These are phyloP conservation scores for Psidium friedrichsthalianum DNA, from an alignment of 345 rosid species.

Conservation along the genomic window DNA sequence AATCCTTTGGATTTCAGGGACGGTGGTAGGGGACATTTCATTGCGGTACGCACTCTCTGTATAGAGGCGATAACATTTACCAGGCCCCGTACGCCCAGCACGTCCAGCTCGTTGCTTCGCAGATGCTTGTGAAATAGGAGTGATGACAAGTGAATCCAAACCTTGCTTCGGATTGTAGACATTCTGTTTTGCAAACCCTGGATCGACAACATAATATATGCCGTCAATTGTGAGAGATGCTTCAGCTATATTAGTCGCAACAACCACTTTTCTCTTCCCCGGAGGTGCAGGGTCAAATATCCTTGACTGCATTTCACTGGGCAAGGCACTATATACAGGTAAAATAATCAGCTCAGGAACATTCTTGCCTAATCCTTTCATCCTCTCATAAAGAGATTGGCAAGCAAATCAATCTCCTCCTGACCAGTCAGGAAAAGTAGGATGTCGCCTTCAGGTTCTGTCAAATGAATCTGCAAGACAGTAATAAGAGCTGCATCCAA, in stretches of 20 bases:
- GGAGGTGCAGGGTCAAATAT: conserved; percentile 80
- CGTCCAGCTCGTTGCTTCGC: conserved; percentile 86
- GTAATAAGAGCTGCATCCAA: conserved; percentile 69
- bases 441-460: conserved; percentile 83
- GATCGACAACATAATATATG: conserved; percentile 72
- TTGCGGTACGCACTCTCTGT: conserved; percentile 72
- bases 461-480: conserved; percentile 71
- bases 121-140: conserved; percentile 85
- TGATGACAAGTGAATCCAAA: conserved; percentile 61
- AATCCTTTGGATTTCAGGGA: conserved; percentile 90
- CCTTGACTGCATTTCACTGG: conserved; percentile 85
- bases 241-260: conserved; percentile 83
- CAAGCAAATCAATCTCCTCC: conserved; percentile 84
- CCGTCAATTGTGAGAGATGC: conserved; percentile 79
- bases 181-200: conserved; percentile 77
- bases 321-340: conserved; percentile 82
- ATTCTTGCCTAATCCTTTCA: conserved; percentile 61
- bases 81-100: conserved; percentile 87
- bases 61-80: conserved; percentile 73
- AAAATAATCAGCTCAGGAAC: conserved; percentile 72
- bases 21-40: conserved; percentile 70
- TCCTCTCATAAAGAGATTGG: conserved; percentile 56
- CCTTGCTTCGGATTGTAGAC: conserved; percentile 79
- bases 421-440: conserved; percentile 83
- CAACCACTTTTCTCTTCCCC: conserved; percentile 77